phyloP scores from a whole-genome alignment of 2,329 filamentous ascomycete genomes.

The Chrysoporthe deuterocubensis region DNA sequence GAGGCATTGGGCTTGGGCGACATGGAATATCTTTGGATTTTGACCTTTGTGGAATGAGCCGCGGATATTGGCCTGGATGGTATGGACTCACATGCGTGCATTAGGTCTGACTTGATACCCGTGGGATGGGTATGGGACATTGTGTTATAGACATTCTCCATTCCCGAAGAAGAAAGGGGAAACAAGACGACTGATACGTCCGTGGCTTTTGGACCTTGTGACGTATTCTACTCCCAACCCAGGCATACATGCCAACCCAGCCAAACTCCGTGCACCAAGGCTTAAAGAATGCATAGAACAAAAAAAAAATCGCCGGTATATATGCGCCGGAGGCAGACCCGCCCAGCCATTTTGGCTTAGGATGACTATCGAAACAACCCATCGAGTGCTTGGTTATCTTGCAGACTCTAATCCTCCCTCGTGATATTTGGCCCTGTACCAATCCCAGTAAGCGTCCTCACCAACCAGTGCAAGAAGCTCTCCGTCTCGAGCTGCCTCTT shows the following conservation, averaged over 20 bases:
- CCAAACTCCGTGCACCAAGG: conserved; percentile 25
- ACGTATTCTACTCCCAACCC: background rate
- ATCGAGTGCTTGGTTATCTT: background rate
- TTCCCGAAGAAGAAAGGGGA: conserved; percentile 13
- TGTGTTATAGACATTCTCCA: conserved; percentile 27
- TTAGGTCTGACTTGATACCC: conserved; percentile 10
- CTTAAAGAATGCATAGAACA: conserved; percentile 13
- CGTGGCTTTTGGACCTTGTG: background rate
- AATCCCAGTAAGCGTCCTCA: conserved; percentile 63
- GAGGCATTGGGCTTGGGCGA: background rate
- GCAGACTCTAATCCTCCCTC: conserved; percentile 28
- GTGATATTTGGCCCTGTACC: conserved; percentile 64
- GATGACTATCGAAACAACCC: background rate
- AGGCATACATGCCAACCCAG: background rate
- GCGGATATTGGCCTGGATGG: background rate
- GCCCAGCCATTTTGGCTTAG: background rate
- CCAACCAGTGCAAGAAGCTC: conserved; percentile 67
- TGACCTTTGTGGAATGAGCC: background rate
- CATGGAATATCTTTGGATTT: background rate
- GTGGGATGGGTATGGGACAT: conserved; percentile 21
- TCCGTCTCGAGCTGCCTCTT: conserved; percentile 66
- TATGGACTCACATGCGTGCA: background rate
- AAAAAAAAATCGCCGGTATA: background rate
- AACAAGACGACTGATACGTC: conserved; percentile 1
- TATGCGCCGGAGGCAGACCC: background rate